Conservation (phyloP, 2,329 filamentous ascomycete species). For the Eutypella sp. region DNA sequence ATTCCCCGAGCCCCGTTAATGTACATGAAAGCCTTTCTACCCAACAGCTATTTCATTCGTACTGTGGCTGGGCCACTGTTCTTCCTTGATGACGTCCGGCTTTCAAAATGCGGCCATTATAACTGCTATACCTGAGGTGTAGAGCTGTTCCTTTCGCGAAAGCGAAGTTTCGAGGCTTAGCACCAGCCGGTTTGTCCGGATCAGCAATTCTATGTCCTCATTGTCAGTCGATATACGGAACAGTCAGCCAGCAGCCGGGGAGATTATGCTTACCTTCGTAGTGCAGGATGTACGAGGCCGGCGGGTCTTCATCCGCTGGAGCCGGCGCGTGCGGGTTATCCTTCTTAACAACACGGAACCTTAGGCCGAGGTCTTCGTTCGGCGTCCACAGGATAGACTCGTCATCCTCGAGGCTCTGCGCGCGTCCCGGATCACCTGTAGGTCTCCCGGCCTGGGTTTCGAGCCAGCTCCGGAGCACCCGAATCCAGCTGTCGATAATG, state of each 20-base stretch:
- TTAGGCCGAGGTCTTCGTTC: slow-evolving; percentile 61
- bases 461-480: slow-evolving; percentile 72
- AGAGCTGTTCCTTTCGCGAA: slow-evolving; percentile 54
- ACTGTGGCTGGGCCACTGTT: not conserved
- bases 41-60: not conserved
- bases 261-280: slow-evolving; percentile 57
- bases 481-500: slow-evolving; percentile 62
- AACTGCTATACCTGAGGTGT: slow-evolving; percentile 60
- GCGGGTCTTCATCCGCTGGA: slow-evolving; percentile 57
- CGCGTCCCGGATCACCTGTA: slow-evolving; percentile 18
- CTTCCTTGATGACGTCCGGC: not conserved
- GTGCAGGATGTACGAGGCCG: slow-evolving; percentile 64
- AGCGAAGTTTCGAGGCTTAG: slow-evolving; percentile 61
- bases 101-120: slow-evolving; percentile 51
- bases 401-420: slow-evolving; percentile 17
- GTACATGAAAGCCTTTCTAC: not conserved
- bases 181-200: slow-evolving; percentile 59
- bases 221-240: slow-evolving; percentile 11
- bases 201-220: slow-evolving; percentile 55
- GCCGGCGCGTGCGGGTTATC: slow-evolving; percentile 43
- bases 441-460: slow-evolving; percentile 31
- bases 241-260: not conserved
- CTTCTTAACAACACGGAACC: slow-evolving; percentile 57
- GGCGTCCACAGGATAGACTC: slow-evolving; percentile 60
- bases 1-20: not conserved